Base-by-base conservation (phyloP, 768 basidiomycete species). In the Phlegmacium glaucopus region DNA sequence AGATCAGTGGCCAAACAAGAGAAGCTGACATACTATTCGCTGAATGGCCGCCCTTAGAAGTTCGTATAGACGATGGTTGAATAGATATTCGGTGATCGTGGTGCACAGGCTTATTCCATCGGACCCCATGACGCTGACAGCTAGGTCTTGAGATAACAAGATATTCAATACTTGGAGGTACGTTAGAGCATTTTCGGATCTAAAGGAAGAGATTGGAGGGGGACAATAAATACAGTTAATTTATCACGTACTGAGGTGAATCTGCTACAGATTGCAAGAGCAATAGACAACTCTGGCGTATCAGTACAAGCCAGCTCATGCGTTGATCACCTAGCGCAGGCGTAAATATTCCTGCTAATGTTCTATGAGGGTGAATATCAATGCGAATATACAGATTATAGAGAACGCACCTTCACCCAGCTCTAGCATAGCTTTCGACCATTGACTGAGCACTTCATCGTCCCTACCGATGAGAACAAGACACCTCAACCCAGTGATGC, bases 401-500 rank as follows among this genome's bases (percentile, higher is more conserved):
- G 22, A 37, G 41, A 29, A 47, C 55, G 18, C 16, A 70, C 71
- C 64, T 56, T 61, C 52, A 25, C 70, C 67, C 0, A 54, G 57
- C 6, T 55, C 44, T 6, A 61, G 22, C 38, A 79, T 65, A 13
- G 60, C 61, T 18, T 52, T 53, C 7, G 77, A 72, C 81, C 82
- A 84, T 26, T 52, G 56, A 6, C 63, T 71, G 15, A 85, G 60
- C 4, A 70, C 65, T 16, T 69, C 63, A 39, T 77, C 71, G 52
- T 81, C 77, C 59, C 62, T 63, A 10, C 81, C 82, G 42, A 86
- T 70, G 17, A 90, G 72, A 15, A 85, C 79, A 16, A 88, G 69
- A 62, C 79, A 83, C 47, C 90, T 66, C 55, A 89, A 63, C 9
- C 79, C 85, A 7, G 70, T 75, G 40, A 89, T 54, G 8, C 76